A percentile compares a stretch with the other conserved stretches of the same genome.
These are phyloP conservation scores for Trametes sp. DNA, from an alignment of 1,284 basidiomycete genomes.

Conservation along the genomic window DNA sequence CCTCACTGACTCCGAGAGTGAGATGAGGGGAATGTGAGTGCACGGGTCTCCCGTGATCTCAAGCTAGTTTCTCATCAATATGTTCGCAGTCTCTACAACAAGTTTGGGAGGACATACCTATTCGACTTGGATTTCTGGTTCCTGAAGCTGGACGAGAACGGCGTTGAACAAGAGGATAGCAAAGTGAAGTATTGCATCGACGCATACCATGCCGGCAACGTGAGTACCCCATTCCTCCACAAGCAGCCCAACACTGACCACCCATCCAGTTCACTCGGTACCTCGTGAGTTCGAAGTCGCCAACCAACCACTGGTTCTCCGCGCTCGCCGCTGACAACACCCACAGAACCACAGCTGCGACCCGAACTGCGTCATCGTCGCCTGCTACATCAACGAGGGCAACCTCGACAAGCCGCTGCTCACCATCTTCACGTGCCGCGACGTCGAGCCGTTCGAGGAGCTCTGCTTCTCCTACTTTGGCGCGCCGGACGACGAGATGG, in stretches of 20 bases:
- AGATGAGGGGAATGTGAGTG: conserved; percentile 71
- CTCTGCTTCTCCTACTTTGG: conserved; percentile 86
- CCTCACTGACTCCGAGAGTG: conserved; percentile 70
- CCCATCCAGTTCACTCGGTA: conserved; percentile 69
- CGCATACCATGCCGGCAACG: conserved; percentile 88
- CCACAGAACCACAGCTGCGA: conserved; percentile 88
- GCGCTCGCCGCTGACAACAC: conserved; percentile 21
- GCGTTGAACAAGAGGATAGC: conserved; percentile 28
- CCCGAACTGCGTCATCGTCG: conserved; percentile 79
- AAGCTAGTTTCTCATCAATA: background rate
- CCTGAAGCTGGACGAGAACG: conserved; percentile 49
- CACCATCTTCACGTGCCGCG: conserved; percentile 72
- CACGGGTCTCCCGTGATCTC: conserved; percentile 2
- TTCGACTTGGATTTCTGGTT: conserved; percentile 85
- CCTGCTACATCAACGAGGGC: conserved; percentile 65
- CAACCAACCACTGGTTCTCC: background rate
- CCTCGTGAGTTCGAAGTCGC: conserved; percentile 52
- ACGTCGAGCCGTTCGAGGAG: conserved; percentile 75
- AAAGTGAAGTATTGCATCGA: conserved; percentile 68
- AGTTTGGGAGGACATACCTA: conserved; percentile 83
- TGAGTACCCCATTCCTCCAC: conserved; percentile 48
- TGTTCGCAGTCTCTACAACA: conserved; percentile 71
- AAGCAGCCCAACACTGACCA: background rate
- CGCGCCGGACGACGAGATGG: conserved; percentile 51
- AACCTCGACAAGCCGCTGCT: conserved; percentile 56